These are phyloP conservation scores for Malus sylvestris DNA, from an alignment of 306 rosid species.

Conservation along the genomic window DNA sequence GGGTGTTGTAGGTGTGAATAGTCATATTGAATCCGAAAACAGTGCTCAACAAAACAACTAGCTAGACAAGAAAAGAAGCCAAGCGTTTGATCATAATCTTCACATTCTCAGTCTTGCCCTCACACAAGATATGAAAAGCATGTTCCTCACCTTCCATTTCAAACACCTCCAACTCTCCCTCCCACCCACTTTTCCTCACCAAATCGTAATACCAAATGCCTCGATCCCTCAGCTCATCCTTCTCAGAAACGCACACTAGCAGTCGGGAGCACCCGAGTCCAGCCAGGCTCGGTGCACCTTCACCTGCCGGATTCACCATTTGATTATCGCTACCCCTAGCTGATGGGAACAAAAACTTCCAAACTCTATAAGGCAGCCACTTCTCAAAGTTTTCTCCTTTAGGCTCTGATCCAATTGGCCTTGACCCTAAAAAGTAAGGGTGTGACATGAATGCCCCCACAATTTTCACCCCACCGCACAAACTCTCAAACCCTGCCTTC, in stretches of 20 bases:
- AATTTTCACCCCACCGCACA: conserved; percentile 25
- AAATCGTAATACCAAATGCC: conserved; percentile 10
- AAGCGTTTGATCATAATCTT: conserved; percentile 21
- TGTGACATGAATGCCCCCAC: conserved; percentile 23
- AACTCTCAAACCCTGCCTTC: conserved; percentile 32
- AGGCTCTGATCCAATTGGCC: conserved; percentile 24
- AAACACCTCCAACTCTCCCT: conserved; percentile 16
- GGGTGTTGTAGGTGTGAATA: too few species aligned
- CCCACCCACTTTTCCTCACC: conserved; percentile 13
- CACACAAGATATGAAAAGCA: conserved; percentile 12
- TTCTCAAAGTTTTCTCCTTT: not conserved
- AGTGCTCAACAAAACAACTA: too few species aligned
- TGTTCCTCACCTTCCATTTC: conserved; percentile 23
- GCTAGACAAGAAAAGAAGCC: conserved; percentile 37
- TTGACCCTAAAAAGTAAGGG: conserved; percentile 29
- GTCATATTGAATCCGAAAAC: too few species aligned
- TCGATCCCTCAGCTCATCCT: conserved; percentile 28
- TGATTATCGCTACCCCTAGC: conserved; percentile 35
- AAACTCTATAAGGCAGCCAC: not conserved
- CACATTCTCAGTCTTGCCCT: conserved; percentile 20
- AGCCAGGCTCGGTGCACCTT: conserved; percentile 34
- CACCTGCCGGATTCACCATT: conserved; percentile 32
- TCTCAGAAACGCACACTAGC: conserved; percentile 28
- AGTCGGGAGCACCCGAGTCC: conserved; percentile 23
- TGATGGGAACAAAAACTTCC: conserved; percentile 31